phyloP scores from a whole-genome alignment of 306 rosid genomes.

The Urtica urens region DNA sequence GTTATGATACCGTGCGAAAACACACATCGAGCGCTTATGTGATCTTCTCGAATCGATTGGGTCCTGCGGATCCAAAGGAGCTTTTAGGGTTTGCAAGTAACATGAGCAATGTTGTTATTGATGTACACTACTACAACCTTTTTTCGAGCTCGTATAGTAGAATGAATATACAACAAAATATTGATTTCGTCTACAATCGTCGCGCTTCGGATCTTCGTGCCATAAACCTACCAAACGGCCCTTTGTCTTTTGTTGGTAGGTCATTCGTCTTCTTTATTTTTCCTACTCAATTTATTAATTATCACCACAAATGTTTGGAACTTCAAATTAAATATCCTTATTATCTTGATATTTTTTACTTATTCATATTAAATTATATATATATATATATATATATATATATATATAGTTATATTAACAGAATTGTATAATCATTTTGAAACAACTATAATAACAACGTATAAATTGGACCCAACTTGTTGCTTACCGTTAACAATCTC shows the following conservation, averaged over 20 bases:
- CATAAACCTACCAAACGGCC: neutral
- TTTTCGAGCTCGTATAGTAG: neutral
- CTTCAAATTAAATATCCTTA: neutral
- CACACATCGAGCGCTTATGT: slow-evolving; percentile 3
- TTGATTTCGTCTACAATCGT: slow-evolving; percentile 8
- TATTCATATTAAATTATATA: no score
- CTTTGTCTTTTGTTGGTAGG: slow-evolving; percentile 9
- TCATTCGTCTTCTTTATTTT: neutral
- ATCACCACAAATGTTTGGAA: neutral
- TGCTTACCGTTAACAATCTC: no score
- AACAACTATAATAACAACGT: no score
- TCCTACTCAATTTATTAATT: neutral
- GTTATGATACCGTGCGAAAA: slow-evolving; percentile 3
- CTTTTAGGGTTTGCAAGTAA: neutral
- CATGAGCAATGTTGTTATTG: slow-evolving; percentile 2
- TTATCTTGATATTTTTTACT: no score
- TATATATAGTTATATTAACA: no score
- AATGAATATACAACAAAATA: slow-evolving; percentile 6
- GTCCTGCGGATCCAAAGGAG: slow-evolving; percentile 6
- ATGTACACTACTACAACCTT: slow-evolving; percentile 6
- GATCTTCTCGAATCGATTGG: slow-evolving; percentile 6
- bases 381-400: no score
- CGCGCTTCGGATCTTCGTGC: slow-evolving; percentile 5
- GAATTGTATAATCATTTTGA: no score
- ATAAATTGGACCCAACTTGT: no score